Percentiles rank a stretch among this genome's conserved stretches.
Conservation (phyloP, 441 rosid genomes). For the Pelargonium citronellum region DNA sequence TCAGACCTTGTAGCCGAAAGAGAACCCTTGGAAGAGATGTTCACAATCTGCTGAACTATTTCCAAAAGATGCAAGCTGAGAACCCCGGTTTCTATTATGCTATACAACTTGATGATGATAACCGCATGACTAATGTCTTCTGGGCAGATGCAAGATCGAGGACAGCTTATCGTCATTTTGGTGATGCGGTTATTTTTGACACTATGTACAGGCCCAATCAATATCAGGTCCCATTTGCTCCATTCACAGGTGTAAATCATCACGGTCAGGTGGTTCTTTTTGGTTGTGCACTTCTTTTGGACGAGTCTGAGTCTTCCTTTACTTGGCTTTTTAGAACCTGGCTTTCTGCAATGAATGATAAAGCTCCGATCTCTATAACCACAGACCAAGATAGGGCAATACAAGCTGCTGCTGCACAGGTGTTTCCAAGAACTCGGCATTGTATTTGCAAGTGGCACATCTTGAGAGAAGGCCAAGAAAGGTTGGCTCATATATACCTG, state of each 20-base stretch:
- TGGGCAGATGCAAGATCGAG: conserved; percentile 79
- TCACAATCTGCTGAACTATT: conserved; percentile 54
- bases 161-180: conserved; percentile 48
- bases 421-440: conserved; percentile 56
- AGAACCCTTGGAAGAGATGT: conserved; percentile 55
- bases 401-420: conserved; percentile 49
- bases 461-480: conserved; percentile 67
- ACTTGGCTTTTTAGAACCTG: conserved; percentile 55
- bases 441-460: conserved; percentile 70
- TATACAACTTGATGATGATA: conserved; percentile 58
- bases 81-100: conserved; percentile 68
- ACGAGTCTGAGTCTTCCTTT: conserved; percentile 60
- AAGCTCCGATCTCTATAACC: conserved; percentile 48
- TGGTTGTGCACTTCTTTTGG: conserved; percentile 64
- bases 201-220: conserved; percentile 59
- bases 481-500: conserved; percentile 52
- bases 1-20: conserved; percentile 34
- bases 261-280: conserved; percentile 60
- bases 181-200: conserved; percentile 59
- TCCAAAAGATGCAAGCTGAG: conserved; percentile 59
- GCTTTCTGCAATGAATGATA: conserved; percentile 57
- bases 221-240: conserved; percentile 59
- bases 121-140: conserved; percentile 55
- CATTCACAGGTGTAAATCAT: conserved; percentile 62
- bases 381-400: conserved; percentile 70